Conservation (phyloP, 1,139 yeast species). For the Ogataea hybrid region DNA sequence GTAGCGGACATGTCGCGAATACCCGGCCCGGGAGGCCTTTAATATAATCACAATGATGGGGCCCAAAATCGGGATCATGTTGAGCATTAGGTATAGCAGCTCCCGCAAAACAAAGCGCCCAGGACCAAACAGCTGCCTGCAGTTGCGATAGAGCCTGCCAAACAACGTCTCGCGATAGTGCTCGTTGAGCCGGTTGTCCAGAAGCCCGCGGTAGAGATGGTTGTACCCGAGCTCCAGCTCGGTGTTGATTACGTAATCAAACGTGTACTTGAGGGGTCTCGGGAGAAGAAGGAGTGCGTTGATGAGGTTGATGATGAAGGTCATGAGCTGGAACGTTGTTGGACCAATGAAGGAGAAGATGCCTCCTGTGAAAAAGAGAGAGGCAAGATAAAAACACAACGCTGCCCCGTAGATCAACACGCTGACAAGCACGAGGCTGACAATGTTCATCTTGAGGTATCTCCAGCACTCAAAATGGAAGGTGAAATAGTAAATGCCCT, state of each 20-base stretch:
- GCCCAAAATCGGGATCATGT: conserved; percentile 61
- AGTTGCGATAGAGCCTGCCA: conserved; percentile 32
- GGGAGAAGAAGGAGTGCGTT: conserved; percentile 56
- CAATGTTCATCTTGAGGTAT: conserved; percentile 28
- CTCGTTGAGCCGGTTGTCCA: conserved; percentile 44
- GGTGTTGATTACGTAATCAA: conserved; percentile 54
- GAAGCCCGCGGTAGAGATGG: conserved; percentile 33
- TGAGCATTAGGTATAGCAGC: conserved; percentile 37
- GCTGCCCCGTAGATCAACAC: conserved; percentile 42
- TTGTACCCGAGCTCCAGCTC: conserved; percentile 33
- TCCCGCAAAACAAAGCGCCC: conserved; percentile 35
- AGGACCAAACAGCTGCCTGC: conserved; percentile 30
- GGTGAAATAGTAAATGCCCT: conserved; percentile 29
- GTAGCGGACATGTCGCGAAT: conserved; percentile 55
- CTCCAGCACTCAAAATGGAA: conserved; percentile 26
- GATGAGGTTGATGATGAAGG: conserved; percentile 48
- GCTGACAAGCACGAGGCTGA: conserved; percentile 52
- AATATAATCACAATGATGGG: conserved; percentile 53
- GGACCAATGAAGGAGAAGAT: conserved; percentile 30
- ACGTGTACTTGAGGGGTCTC: conserved; percentile 50
- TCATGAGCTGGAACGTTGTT: conserved; percentile 50
- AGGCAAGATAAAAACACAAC: conserved; percentile 51
- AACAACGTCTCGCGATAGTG: conserved; percentile 36
- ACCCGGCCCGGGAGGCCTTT: conserved; percentile 60
- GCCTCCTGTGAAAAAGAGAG: conserved; percentile 55